Percentiles rank a stretch among this genome's conserved stretches.
Evolutionary conservation across 75 land plant species (phyloP).

Genomic region (Picea sitchensis): DNA sequence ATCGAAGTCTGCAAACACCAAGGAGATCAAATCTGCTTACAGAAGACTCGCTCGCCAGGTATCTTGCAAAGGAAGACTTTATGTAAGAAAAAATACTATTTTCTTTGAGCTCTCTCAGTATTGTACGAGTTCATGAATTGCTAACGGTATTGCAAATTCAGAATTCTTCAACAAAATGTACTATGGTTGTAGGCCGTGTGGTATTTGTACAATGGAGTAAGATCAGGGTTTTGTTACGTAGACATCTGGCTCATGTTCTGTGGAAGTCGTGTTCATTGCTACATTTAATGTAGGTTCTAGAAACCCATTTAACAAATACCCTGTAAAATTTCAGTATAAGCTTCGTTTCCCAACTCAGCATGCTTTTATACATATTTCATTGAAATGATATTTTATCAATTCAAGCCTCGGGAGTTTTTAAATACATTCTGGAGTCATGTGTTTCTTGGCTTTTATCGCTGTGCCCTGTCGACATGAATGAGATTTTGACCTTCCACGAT

Average conservation of each 20-base stretch:
- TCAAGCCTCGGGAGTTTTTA: too few species aligned
- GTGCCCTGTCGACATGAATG: too few species aligned
- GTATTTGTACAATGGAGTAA: background rate
- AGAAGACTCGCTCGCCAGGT: slow-evolving; percentile 93
- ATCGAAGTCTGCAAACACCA: slow-evolving; percentile 58
- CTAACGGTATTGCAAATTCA: background rate
- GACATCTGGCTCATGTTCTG: background rate
- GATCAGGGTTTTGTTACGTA: background rate
- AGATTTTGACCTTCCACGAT: too few species aligned
- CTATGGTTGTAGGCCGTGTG: background rate
- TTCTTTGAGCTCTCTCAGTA: background rate
- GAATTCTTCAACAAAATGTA: background rate
- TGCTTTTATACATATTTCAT: too few species aligned
- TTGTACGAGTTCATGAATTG: background rate
- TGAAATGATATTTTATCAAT: too few species aligned
- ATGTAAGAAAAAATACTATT: background rate
- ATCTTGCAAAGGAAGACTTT: background rate
- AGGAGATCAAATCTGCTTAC: slow-evolving; percentile 89
- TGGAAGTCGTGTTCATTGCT: too few species aligned
- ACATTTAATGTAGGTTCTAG: too few species aligned
- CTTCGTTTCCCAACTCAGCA: too few species aligned
- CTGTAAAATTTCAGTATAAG: too few species aligned
- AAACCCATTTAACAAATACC: too few species aligned
- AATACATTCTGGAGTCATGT: too few species aligned
- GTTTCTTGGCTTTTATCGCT: too few species aligned